Evolutionary conservation across 1,284 basidiomycete species (phyloP).

Genomic region (Somion occarium): DNA sequence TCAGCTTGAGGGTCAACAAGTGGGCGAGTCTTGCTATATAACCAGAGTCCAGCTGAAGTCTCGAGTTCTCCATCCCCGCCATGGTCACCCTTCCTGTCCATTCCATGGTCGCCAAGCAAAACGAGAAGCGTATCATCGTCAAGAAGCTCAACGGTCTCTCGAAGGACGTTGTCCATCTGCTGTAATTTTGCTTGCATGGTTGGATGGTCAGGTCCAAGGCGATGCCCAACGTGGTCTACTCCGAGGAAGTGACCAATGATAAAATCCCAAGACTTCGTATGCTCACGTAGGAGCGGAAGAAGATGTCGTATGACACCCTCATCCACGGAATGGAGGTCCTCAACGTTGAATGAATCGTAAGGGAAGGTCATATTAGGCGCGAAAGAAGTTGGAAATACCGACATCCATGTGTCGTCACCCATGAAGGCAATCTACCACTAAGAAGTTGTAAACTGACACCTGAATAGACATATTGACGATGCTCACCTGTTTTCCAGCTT

Average conservation of each 20-base stretch:
- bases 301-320: constrained; percentile 82
- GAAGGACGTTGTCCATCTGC: constrained; percentile 85
- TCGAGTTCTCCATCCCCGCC: constrained; percentile 90
- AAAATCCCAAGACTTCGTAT: constrained; percentile 69
- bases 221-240: constrained; percentile 95
- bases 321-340: constrained; percentile 96
- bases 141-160: constrained; percentile 59
- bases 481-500: constrained; percentile 56
- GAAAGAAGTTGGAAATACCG: constrained; percentile 81
- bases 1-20: constrained; percentile 31
- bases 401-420: constrained; percentile 97
- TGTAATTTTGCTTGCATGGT: constrained; percentile 82
- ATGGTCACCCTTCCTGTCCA: constrained; percentile 94
- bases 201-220: constrained; percentile 86
- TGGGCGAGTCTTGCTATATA: constrained; percentile 73
- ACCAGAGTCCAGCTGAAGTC: constrained; percentile 85
- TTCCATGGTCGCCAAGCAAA: constrained; percentile 95
- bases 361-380: constrained; percentile 70
- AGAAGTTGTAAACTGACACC: constrained; percentile 12
- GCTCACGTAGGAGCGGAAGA: constrained; percentile 67
- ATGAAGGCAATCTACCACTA: constrained; percentile 66
- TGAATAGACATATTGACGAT: not conserved
- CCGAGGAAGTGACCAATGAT: constrained; percentile 95
- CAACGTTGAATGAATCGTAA: constrained; percentile 98
- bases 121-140: constrained; percentile 88